Conservation (phyloP, 345 rosid genomes). For the Adansonia digitata region DNA sequence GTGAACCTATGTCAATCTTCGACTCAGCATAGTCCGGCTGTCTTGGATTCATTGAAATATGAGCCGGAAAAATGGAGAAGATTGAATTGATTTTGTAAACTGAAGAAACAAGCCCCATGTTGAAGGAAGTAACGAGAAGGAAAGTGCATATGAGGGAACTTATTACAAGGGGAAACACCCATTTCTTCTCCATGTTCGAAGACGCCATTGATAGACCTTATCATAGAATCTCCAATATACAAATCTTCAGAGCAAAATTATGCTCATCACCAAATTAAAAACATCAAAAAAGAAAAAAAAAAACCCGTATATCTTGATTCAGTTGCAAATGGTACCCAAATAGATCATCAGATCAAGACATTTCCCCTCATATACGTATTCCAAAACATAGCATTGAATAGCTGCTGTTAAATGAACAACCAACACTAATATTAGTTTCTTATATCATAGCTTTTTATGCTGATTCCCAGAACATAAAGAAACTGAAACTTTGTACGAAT, state of each 20-base stretch:
- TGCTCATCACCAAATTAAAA: slow-evolving; percentile 1
- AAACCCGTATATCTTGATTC: no score
- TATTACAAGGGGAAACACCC: slow-evolving; percentile 79
- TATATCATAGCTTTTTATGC: background rate
- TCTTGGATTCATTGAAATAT: slow-evolving; percentile 35
- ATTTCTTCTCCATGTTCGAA: slow-evolving; percentile 82
- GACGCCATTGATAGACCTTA: slow-evolving; percentile 56
- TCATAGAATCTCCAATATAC: slow-evolving; percentile 26
- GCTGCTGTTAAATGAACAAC: slow-evolving; percentile 29
- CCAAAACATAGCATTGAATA: slow-evolving; percentile 8
- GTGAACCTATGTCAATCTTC: slow-evolving; percentile 34
- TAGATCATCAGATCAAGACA: slow-evolving; percentile 4
- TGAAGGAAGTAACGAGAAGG: slow-evolving; percentile 78
- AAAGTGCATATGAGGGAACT: slow-evolving; percentile 75
- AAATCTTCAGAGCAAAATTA: no score
- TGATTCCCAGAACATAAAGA: slow-evolving; percentile 4
- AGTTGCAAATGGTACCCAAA: background rate
- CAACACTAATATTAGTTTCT: slow-evolving; percentile 16
- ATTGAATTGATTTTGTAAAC: slow-evolving; percentile 59
- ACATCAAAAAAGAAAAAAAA: no score
- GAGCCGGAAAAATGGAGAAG: slow-evolving; percentile 62
- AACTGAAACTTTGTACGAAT: slow-evolving; percentile 14
- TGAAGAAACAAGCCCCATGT: slow-evolving; percentile 81
- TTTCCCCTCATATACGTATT: background rate
- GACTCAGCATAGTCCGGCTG: slow-evolving; percentile 49